Percentiles rank a stretch among this genome's conserved stretches.
Evolutionary conservation across 352 stramenopile species (phyloP).

Genomic region (Pythium dissimile): DNA sequence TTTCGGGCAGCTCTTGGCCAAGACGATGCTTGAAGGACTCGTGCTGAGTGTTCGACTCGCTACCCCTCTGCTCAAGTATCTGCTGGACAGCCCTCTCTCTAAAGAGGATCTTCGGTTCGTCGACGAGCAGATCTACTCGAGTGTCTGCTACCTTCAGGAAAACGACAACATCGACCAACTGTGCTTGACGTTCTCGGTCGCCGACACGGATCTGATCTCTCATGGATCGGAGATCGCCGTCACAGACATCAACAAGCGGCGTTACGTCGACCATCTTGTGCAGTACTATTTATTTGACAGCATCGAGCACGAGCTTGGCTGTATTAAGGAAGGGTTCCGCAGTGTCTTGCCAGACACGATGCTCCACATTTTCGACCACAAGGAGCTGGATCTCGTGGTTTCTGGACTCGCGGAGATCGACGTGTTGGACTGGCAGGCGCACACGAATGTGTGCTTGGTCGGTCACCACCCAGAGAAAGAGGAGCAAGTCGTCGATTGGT

Average conservation of each 20-base stretch:
- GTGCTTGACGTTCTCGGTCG: slow-evolving; percentile 61
- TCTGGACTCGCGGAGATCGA: slow-evolving; percentile 80
- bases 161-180: slow-evolving; percentile 50
- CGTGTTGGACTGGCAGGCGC: slow-evolving; percentile 78
- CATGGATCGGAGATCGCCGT: slow-evolving; percentile 61
- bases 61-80: slow-evolving; percentile 64
- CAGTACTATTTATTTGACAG: slow-evolving; percentile 96
- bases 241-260: slow-evolving; percentile 93
- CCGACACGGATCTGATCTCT: slow-evolving; percentile 59
- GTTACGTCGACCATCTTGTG: slow-evolving; percentile 91
- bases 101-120: slow-evolving; percentile 59
- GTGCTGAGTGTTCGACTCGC: slow-evolving; percentile 65
- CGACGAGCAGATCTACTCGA: slow-evolving; percentile 71
- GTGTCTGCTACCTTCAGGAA: slow-evolving; percentile 58
- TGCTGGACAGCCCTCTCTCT: slow-evolving; percentile 56
- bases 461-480: slow-evolving; percentile 31
- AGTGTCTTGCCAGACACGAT: slow-evolving; percentile 94
- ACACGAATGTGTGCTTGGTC: slow-evolving; percentile 57
- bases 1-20: slow-evolving; percentile 63
- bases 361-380: slow-evolving; percentile 97
- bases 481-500: slow-evolving; percentile 59
- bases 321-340: slow-evolving; percentile 85
- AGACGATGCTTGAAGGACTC: slow-evolving; percentile 68
- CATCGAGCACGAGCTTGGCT: slow-evolving; percentile 86
- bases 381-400: slow-evolving; percentile 91